Evolutionary conservation across 257 asterid species (phyloP).

Genomic region (Anisodus tanguticus): DNA sequence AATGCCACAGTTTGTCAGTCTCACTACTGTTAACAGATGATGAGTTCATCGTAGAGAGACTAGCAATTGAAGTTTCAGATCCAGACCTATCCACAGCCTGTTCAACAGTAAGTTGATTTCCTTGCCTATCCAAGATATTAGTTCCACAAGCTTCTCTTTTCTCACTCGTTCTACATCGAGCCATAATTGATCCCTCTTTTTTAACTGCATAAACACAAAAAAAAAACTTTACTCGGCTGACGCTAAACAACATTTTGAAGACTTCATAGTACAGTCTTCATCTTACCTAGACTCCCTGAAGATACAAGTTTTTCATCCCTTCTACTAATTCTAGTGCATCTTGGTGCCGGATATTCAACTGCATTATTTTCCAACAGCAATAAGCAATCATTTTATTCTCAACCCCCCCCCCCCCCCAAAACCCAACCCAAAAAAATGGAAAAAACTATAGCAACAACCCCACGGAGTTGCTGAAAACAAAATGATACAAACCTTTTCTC

Average conservation of each 20-base stretch:
- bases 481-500: conserved; percentile 51
- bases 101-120: conserved; percentile 44
- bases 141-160: conserved; percentile 48
- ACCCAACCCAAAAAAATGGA: neutral
- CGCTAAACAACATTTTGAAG: neutral
- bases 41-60: conserved; percentile 41
- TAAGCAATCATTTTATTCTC: neutral
- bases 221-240: conserved; percentile 32
- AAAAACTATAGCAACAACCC: neutral
- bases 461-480: neutral
- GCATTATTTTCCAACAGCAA: conserved; percentile 26
- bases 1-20: conserved; percentile 88
- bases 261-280: neutral
- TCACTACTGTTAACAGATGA: conserved; percentile 55
- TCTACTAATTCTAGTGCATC: conserved; percentile 27
- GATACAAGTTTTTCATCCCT: conserved; percentile 5
- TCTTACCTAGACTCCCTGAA: conserved; percentile 22
- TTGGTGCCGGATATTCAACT: conserved; percentile 27
- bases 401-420: neutral
- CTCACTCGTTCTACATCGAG: conserved; percentile 42
- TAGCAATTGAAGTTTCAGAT: conserved; percentile 51
- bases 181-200: conserved; percentile 48
- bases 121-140: conserved; percentile 41
- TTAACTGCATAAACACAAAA: conserved; percentile 54
- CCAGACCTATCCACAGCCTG: conserved; percentile 50